A percentile compares a stretch with the other conserved stretches of the same genome.
Evolutionary conservation across 441 rosid species (phyloP).

Genomic region (Gossypium lobatum): DNA sequence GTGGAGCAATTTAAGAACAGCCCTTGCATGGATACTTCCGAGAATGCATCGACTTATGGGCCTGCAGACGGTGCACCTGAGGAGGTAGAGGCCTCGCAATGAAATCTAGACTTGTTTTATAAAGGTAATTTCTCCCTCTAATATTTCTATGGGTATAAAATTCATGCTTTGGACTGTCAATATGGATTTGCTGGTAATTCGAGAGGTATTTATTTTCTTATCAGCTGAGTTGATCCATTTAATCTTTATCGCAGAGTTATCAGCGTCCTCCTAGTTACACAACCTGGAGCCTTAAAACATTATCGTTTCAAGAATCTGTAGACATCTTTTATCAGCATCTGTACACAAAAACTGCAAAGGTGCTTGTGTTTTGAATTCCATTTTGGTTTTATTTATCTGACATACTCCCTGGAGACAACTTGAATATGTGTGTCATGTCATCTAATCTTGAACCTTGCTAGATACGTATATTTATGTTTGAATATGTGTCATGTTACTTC

Average conservation of each 20-base stretch:
- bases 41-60: conserved; percentile 41
- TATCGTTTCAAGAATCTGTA: not conserved
- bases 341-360: not conserved
- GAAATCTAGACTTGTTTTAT: conserved; percentile 24
- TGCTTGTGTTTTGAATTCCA: conserved; percentile 6
- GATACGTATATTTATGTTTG: not conserved
- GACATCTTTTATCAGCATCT: conserved; percentile 2
- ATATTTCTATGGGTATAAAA: conserved; percentile 17
- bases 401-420: not conserved
- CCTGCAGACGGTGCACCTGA: conserved; percentile 33
- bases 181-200: conserved; percentile 36
- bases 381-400: not conserved
- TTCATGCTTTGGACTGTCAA: conserved; percentile 7
- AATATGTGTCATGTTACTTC: not conserved
- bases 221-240: conserved; percentile 25
- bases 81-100: conserved; percentile 35
- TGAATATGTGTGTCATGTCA: not conserved
- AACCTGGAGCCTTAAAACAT: not conserved
- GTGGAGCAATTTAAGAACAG: conserved; percentile 12
- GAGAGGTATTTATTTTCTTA: conserved; percentile 23
- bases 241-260: not conserved
- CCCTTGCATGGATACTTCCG: conserved; percentile 33
- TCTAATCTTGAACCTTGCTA: not conserved
- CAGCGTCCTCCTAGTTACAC: not conserved
- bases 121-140: conserved; percentile 47